phyloP scores from a whole-genome alignment of 371 early-diverging fungal genomes.

The Vairimorpha necatrix region DNA sequence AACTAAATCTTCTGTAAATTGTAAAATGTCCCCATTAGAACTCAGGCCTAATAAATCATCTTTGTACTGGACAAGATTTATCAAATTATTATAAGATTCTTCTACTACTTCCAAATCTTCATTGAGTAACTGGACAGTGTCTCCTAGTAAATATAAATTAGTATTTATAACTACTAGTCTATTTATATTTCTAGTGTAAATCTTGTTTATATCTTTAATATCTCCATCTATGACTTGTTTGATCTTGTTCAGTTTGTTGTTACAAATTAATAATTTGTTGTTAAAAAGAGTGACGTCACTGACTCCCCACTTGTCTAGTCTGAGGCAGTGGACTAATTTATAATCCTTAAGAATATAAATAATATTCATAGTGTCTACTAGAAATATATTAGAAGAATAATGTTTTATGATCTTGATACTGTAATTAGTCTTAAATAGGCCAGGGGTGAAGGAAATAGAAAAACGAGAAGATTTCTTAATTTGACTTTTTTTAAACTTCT shows the following conservation, averaged over 20 bases:
- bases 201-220: neutral
- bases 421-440: slow-evolving; percentile 46
- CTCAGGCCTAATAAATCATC: neutral
- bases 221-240: slow-evolving; percentile 14
- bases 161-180: neutral
- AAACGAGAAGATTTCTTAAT: neutral
- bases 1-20: neutral
- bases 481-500: slow-evolving; percentile 32
- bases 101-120: neutral
- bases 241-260: slow-evolving; percentile 4
- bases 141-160: slow-evolving; percentile 2
- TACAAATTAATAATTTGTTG: slow-evolving; percentile 28
- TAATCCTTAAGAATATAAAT: slow-evolving; percentile 42
- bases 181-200: slow-evolving; percentile 3
- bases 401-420: slow-evolving; percentile 45
- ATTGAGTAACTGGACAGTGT: neutral
- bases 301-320: slow-evolving; percentile 41
- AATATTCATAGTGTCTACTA: slow-evolving; percentile 53
- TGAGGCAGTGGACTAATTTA: slow-evolving; percentile 34
- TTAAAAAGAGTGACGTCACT: slow-evolving; percentile 27
- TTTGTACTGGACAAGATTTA: neutral
- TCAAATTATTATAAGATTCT: neutral
- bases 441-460: slow-evolving; percentile 6
- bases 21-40: neutral
- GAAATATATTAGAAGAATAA: neutral